phyloP scores from a whole-genome alignment of 208 protist genomes.

The Endotrypanum monterogeii region DNA sequence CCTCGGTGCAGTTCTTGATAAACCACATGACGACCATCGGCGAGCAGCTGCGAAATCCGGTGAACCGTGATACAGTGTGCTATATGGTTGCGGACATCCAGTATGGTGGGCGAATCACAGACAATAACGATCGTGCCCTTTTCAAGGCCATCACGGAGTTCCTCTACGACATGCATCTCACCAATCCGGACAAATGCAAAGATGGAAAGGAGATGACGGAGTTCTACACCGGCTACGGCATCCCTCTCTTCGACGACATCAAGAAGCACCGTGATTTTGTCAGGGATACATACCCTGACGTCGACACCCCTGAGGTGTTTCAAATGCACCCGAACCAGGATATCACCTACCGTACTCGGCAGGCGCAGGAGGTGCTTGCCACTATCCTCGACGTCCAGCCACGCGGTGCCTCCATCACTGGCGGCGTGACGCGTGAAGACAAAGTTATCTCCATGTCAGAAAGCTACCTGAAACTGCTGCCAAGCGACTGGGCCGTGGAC shows the following conservation, averaged over 20 bases:
- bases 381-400: conserved; percentile 97
- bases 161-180: conserved; percentile 91
- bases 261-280: conserved; percentile 94
- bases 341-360: conserved; percentile 93
- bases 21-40: conserved; percentile 98
- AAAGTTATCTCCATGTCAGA: conserved; percentile 91
- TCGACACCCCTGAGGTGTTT: conserved; percentile 97
- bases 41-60: conserved; percentile 92
- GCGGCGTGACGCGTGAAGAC: conserved; percentile 93
- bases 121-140: conserved; percentile 97
- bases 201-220: conserved; percentile 82
- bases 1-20: conserved; percentile 95
- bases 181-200: conserved; percentile 88
- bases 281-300: conserved; percentile 93
- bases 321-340: conserved; percentile 98
- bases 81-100: conserved; percentile 99
- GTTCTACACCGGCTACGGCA: conserved; percentile 87
- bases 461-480: conserved; percentile 91
- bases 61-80: conserved; percentile 93
- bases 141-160: conserved; percentile 98
- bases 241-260: conserved; percentile 94
- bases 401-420: conserved; percentile 82
- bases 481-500: conserved; percentile 90
- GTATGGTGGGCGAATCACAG: conserved; percentile 99
- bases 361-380: conserved; percentile 92